Percentiles rank a stretch among this genome's conserved stretches.
These are phyloP conservation scores for Solanum hybrid DNA, from an alignment of 305 asterid genomes.

Conservation along the genomic window DNA sequence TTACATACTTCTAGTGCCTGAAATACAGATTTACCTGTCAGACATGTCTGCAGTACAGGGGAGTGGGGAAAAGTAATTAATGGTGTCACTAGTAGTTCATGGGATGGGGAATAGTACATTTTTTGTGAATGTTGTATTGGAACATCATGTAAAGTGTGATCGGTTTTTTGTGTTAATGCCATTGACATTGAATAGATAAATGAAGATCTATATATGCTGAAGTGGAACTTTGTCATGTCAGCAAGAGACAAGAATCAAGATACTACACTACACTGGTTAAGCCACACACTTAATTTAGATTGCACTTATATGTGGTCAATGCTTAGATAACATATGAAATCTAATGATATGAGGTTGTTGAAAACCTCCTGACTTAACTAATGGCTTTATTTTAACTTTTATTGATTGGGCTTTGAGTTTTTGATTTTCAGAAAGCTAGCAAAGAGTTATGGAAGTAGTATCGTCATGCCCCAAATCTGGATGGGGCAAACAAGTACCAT, in stretches of 20 bases:
- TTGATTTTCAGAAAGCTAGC: not conserved
- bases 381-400: not conserved
- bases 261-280: not conserved
- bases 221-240: not conserved
- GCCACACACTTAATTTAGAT: not conserved
- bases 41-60: not conserved
- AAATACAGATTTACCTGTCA: not conserved
- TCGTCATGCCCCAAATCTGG: not conserved
- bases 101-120: not conserved
- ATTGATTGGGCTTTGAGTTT: not conserved
- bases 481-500: not conserved
- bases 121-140: not conserved
- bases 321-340: not conserved
- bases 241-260: not conserved
- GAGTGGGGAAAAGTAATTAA: not conserved
- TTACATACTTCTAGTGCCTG: not conserved
- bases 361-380: not conserved
- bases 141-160: not conserved
- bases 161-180: not conserved
- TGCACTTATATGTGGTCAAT: not conserved
- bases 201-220: not conserved
- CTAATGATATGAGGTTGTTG: not conserved
- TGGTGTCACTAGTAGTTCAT: not conserved
- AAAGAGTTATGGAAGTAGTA: not conserved
- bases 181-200: not conserved